These are phyloP conservation scores for Usnea hakonensis DNA, from an alignment of 495 filamentous ascomycete species.

Conservation along the genomic window DNA sequence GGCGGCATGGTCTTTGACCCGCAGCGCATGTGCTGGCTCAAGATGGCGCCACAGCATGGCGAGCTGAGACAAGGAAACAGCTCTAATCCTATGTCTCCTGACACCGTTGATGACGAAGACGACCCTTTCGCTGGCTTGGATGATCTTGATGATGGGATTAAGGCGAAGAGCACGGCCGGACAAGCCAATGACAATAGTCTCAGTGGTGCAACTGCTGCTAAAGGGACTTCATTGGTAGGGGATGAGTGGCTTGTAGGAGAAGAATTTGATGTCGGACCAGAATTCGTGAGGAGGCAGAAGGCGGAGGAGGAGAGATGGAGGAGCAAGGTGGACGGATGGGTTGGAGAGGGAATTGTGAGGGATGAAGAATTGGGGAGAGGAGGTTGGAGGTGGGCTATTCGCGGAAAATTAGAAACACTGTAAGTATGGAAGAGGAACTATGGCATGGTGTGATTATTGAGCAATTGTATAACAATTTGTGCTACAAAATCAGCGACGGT, in stretches of 20 bases:
- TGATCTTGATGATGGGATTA: conserved; percentile 54
- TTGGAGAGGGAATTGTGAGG: conserved; percentile 37
- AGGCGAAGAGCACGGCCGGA: conserved; percentile 38
- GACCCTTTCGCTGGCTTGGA: conserved; percentile 78
- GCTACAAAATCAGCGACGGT: not conserved
- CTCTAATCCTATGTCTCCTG: conserved; percentile 27
- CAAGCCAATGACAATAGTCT: conserved; percentile 31
- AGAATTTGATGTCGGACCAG: conserved; percentile 94
- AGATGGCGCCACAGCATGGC: conserved; percentile 44
- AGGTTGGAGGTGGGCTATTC: conserved; percentile 51
- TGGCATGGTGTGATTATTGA: not conserved
- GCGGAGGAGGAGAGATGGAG: conserved; percentile 91
- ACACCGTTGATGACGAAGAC: conserved; percentile 47
- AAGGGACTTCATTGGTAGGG: conserved; percentile 32
- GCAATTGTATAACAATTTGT: not conserved
- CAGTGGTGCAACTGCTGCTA: conserved; percentile 32
- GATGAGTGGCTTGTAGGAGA: conserved; percentile 84
- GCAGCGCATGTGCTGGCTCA: conserved; percentile 90
- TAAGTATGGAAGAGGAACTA: not conserved
- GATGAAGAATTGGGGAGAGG: conserved; percentile 33
- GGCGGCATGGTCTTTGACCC: conserved; percentile 98
- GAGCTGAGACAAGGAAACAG: conserved; percentile 34
- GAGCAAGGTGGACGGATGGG: conserved; percentile 74
- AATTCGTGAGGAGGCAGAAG: conserved; percentile 79
- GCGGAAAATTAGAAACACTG: conserved; percentile 25